A percentile compares a stretch with the other conserved stretches of the same genome.
These are phyloP conservation scores for Suhomyces prunicola DNA, from an alignment of 805 yeast genomes.

Conservation along the genomic window DNA sequence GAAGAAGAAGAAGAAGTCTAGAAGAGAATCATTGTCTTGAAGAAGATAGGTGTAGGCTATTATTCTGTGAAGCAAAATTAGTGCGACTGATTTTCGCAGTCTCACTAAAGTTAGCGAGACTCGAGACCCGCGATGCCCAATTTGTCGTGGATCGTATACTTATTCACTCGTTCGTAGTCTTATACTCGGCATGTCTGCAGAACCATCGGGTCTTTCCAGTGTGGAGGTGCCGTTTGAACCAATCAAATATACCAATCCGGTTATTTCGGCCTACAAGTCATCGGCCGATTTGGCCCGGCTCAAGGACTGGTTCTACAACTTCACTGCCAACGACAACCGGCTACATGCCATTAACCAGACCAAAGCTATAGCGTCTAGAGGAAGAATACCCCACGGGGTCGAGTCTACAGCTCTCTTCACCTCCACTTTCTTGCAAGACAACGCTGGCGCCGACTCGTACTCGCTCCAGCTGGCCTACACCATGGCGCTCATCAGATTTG, in stretches of 20 bases:
- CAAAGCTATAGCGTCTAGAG: constrained; percentile 54
- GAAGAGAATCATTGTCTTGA: no score
- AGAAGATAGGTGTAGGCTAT: no score
- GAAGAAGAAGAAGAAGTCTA: no score
- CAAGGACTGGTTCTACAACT: constrained; percentile 51
- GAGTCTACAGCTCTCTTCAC: constrained; percentile 62
- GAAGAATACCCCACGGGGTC: constrained; percentile 67
- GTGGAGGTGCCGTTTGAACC: neutral
- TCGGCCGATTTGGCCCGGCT: constrained; percentile 44
- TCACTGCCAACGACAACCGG: constrained; percentile 28
- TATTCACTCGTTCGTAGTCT: no score
- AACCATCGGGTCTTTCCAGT: neutral
- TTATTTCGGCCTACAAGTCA: constrained; percentile 19
- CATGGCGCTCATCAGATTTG: constrained; percentile 78
- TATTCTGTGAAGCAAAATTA: no score
- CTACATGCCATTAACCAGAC: constrained; percentile 50
- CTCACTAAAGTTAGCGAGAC: neutral
- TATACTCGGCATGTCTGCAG: neutral
- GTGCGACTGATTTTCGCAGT: neutral
- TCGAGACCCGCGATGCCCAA: neutral
- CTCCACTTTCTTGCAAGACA: constrained; percentile 38
- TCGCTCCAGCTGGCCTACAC: constrained; percentile 55
- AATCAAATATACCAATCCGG: constrained; percentile 15
- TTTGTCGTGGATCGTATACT: neutral
- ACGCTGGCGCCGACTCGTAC: constrained; percentile 23